Conservation (phyloP, 2,329 filamentous ascomycete species). For the Spiromastix sp. region DNA sequence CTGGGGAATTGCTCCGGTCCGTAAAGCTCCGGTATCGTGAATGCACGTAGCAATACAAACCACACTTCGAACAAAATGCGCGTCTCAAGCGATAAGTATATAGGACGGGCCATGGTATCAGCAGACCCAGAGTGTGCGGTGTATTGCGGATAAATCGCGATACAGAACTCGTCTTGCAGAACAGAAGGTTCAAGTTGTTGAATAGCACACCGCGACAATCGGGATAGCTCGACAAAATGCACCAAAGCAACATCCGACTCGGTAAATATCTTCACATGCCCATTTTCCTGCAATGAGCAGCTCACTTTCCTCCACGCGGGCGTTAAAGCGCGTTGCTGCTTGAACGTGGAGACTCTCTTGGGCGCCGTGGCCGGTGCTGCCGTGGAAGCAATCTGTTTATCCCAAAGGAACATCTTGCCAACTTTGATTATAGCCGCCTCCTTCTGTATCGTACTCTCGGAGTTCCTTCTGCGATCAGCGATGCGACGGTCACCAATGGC, state of each 20-base stretch:
- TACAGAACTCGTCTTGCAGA: constrained; percentile 83
- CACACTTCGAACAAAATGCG: constrained; percentile 92
- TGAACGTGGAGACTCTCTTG: constrained; percentile 41
- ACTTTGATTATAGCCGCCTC: constrained; percentile 88
- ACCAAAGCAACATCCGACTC: constrained; percentile 75
- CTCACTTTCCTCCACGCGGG: constrained; percentile 80
- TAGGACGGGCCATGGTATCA: constrained; percentile 69
- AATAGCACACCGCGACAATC: constrained; percentile 79
- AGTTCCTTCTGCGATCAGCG: constrained; percentile 34
- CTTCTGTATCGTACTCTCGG: constrained; percentile 45
- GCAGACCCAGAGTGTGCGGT: constrained; percentile 61
- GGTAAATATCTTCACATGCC: constrained; percentile 80
- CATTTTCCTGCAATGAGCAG: constrained; percentile 89
- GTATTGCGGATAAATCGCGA: constrained; percentile 93
- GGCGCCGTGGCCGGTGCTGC: constrained; percentile 21
- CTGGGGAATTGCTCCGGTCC: constrained; percentile 43
- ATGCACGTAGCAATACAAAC: constrained; percentile 85
- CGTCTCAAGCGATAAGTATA: constrained; percentile 80
- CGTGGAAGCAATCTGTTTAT: constrained; percentile 52
- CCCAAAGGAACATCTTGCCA: constrained; percentile 83
- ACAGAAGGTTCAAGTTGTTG: constrained; percentile 86
- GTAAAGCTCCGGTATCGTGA: constrained; percentile 86
- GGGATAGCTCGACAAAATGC: constrained; percentile 74
- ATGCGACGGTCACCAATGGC: constrained; percentile 33
- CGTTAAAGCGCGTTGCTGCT: constrained; percentile 46